phyloP scores from a whole-genome alignment of 495 filamentous ascomycete species.

The Chlorociboria aeruginascens region DNA sequence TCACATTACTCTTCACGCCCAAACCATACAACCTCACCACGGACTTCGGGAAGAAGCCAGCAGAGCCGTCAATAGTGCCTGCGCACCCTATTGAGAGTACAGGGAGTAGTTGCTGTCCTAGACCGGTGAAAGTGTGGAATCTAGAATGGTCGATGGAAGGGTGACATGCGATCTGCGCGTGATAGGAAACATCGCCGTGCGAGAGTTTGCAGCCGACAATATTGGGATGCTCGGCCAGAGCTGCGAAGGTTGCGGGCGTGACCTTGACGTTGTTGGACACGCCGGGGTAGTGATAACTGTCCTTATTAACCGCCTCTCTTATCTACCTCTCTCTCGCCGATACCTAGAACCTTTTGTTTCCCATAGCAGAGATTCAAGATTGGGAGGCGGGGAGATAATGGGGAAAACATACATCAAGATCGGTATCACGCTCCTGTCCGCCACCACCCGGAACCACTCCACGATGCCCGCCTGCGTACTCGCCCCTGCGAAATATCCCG shows the following conservation, averaged over 20 bases:
- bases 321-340: no score
- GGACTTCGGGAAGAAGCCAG: conserved; percentile 48
- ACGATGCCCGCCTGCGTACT: conserved; percentile 36
- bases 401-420: conserved; percentile 33
- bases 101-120: conserved; percentile 54
- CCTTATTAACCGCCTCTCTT: background rate
- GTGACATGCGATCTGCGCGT: conserved; percentile 42
- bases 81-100: conserved; percentile 44
- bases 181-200: conserved; percentile 49
- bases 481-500: conserved; percentile 42
- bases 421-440: conserved; percentile 39
- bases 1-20: conserved; percentile 24
- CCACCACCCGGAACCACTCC: conserved; percentile 42
- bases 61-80: conserved; percentile 52
- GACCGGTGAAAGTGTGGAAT: conserved; percentile 51
- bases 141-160: conserved; percentile 32
- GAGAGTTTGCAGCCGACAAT: conserved; percentile 61
- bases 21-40: conserved; percentile 43
- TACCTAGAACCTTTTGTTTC: no score
- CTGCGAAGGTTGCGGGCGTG: conserved; percentile 39
- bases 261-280: conserved; percentile 50
- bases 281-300: conserved; percentile 53
- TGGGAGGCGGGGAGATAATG: background rate
- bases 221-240: conserved; percentile 41
- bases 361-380: no score